Conservation (phyloP, 352 stramenopile genomes). For the Globisporangium acanthophoron region DNA sequence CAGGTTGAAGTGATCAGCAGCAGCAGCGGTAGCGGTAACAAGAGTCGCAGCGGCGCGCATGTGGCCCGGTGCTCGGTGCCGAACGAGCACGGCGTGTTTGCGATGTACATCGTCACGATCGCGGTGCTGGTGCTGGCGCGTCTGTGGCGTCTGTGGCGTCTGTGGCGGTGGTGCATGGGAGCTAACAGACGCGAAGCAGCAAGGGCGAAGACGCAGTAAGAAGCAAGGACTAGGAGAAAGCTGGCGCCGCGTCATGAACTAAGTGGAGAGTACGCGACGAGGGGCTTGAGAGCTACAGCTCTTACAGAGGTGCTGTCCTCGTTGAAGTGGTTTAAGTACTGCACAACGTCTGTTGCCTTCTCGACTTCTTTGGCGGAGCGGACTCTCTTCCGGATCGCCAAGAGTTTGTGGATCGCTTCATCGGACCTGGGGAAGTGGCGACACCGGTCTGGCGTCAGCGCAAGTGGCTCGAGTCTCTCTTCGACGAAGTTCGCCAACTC, state of each 20-base stretch:
- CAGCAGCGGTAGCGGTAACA: not conserved
- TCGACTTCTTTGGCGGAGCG: too few species aligned
- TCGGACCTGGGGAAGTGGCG: too few species aligned
- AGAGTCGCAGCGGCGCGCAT: not conserved
- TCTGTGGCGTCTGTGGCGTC: conserved; percentile 8
- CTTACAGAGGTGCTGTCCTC: conserved; percentile 3
- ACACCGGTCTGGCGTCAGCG: too few species aligned
- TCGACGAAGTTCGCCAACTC: too few species aligned
- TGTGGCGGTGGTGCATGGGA: not conserved
- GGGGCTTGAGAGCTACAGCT: too few species aligned
- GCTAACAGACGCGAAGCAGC: not conserved
- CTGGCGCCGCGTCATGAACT: not conserved
- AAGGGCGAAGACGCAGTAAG: conserved; percentile 11
- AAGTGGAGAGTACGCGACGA: not conserved
- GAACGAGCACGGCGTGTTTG: conserved; percentile 31
- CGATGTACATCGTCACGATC: conserved; percentile 20
- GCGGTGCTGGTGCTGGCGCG: conserved; percentile 13
- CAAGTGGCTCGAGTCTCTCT: too few species aligned
- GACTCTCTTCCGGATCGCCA: too few species aligned
- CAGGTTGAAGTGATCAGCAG: not conserved
- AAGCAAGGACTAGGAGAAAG: not conserved
- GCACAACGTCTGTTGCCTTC: too few species aligned
- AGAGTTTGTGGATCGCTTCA: too few species aligned
- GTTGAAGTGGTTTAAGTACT: too few species aligned
- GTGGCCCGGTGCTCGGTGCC: conserved; percentile 31